These are phyloP conservation scores for Rhodotorula glutinis DNA, from an alignment of 1,284 basidiomycete species.

Conservation along the genomic window DNA sequence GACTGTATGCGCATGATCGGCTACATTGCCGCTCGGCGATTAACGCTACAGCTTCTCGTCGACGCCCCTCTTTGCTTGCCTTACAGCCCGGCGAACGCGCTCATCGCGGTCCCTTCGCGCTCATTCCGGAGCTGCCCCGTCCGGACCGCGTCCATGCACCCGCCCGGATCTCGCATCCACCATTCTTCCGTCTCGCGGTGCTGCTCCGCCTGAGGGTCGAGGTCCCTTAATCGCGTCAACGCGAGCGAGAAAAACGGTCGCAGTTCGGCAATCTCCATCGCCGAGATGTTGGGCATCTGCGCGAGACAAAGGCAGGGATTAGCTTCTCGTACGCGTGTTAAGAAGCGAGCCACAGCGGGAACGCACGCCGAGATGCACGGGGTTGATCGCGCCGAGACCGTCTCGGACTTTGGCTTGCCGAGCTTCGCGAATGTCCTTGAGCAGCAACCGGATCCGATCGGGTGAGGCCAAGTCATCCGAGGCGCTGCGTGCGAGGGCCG, in stretches of 20 bases:
- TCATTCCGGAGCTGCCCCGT: constrained; percentile 2
- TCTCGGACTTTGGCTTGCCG: constrained; percentile 87
- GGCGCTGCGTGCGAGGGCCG: constrained; percentile 58
- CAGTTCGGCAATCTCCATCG: constrained; percentile 89
- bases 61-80: no score
- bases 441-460: constrained; percentile 72
- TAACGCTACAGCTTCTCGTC: no score
- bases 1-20: no score
- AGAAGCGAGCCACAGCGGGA: background rate
- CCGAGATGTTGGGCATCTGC: constrained; percentile 78
- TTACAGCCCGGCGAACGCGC: background rate
- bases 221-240: constrained; percentile 32
- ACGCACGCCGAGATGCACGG: constrained; percentile 63
- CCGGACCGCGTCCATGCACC: constrained; percentile 15
- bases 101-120: constrained; percentile 7
- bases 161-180: constrained; percentile 30
- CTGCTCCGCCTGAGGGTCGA: constrained; percentile 38
- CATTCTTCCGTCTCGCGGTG: constrained; percentile 22
- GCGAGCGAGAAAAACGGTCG: constrained; percentile 67
- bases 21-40: no score
- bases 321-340: background rate
- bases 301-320: background rate
- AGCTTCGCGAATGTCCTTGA: constrained; percentile 91
- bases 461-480: constrained; percentile 81
- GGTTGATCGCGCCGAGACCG: constrained; percentile 59